Percentiles rank a stretch among this genome's conserved stretches.
Conservation (phyloP, 495 filamentous ascomycete species). For the Baudoinia panamericana region DNA sequence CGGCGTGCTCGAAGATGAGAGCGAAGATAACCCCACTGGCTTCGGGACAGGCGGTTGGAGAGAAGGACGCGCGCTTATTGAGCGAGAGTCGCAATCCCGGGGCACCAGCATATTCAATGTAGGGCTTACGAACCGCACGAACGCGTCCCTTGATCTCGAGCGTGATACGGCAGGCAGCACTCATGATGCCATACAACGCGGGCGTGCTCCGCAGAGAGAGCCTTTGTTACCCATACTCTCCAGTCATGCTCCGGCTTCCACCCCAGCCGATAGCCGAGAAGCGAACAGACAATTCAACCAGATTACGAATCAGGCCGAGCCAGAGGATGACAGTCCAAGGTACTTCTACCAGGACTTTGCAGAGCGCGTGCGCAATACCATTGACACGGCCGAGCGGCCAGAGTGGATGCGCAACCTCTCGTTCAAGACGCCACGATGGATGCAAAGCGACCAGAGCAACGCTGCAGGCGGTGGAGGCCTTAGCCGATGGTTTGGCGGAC, state of each 20-base stretch:
- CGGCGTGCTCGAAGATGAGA: slow-evolving; percentile 59
- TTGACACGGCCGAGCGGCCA: slow-evolving; percentile 71
- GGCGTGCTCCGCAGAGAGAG: not conserved
- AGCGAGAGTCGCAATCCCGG: slow-evolving; percentile 51
- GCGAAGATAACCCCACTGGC: slow-evolving; percentile 52
- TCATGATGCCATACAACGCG: slow-evolving; percentile 2
- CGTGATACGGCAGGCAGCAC: slow-evolving; percentile 12
- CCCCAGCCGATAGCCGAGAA: slow-evolving; percentile 2
- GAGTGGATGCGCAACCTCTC: slow-evolving; percentile 60
- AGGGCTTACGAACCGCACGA: slow-evolving; percentile 37
- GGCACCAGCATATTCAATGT: slow-evolving; percentile 4
- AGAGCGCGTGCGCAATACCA: slow-evolving; percentile 77
- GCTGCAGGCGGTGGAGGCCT: slow-evolving; percentile 32
- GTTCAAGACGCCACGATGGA: slow-evolving; percentile 71
- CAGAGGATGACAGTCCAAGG: slow-evolving; percentile 47
- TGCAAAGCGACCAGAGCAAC: slow-evolving; percentile 44
- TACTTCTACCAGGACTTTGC: slow-evolving; percentile 65
- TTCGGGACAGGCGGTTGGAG: slow-evolving; percentile 79
- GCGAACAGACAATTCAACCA: slow-evolving; percentile 18
- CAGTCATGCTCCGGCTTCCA: no score
- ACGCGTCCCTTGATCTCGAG: slow-evolving; percentile 22
- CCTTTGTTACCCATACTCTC: not conserved
- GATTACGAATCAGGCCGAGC: slow-evolving; percentile 22
- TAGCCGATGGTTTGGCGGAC: slow-evolving; percentile 43
- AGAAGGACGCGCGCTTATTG: slow-evolving; percentile 86